These are phyloP conservation scores for Suhomyces canberraensis DNA, from an alignment of 805 yeast species.

Conservation along the genomic window DNA sequence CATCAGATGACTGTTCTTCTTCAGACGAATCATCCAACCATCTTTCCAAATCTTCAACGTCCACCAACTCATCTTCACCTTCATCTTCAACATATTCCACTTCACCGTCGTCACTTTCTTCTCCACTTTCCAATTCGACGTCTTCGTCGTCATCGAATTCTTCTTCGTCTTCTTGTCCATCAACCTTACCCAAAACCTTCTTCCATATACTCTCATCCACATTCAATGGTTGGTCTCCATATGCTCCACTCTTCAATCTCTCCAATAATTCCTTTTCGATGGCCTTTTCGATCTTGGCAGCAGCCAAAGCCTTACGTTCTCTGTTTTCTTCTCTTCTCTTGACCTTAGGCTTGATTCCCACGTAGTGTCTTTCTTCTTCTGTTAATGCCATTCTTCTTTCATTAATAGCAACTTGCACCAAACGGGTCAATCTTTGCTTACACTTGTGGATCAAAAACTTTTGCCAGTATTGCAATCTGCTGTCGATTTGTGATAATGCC, in stretches of 20 bases:
- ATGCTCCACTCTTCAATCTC: slow-evolving; percentile 94
- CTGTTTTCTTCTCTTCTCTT: slow-evolving; percentile 91
- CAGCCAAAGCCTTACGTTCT: slow-evolving; percentile 94
- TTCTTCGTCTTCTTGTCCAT: slow-evolving; percentile 58
- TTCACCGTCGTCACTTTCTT: slow-evolving; percentile 60
- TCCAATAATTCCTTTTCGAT: slow-evolving; percentile 94
- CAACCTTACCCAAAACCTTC: slow-evolving; percentile 76
- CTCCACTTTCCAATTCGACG: slow-evolving; percentile 49
- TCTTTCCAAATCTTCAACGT: slow-evolving; percentile 86
- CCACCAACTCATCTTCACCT: slow-evolving; percentile 84
- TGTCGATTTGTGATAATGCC: slow-evolving; percentile 87
- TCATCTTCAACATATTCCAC: slow-evolving; percentile 90
- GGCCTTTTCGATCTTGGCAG: slow-evolving; percentile 94
- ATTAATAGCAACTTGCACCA: slow-evolving; percentile 93
- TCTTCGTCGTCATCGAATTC: slow-evolving; percentile 54
- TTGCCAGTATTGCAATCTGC: slow-evolving; percentile 88
- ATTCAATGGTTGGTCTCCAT: slow-evolving; percentile 95
- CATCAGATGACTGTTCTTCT: slow-evolving; percentile 28
- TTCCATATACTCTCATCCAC: slow-evolving; percentile 96
- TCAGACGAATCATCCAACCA: slow-evolving; percentile 64
- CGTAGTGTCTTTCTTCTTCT: slow-evolving; percentile 90
- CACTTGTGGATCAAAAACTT: slow-evolving; percentile 87
- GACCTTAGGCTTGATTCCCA: slow-evolving; percentile 90
- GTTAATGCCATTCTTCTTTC: slow-evolving; percentile 89
- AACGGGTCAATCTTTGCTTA: slow-evolving; percentile 90